Evolutionary conservation across 257 asterid species (phyloP), one percentile per base, ranked within the genome.

Genomic region (Plantago elongata): DNA sequence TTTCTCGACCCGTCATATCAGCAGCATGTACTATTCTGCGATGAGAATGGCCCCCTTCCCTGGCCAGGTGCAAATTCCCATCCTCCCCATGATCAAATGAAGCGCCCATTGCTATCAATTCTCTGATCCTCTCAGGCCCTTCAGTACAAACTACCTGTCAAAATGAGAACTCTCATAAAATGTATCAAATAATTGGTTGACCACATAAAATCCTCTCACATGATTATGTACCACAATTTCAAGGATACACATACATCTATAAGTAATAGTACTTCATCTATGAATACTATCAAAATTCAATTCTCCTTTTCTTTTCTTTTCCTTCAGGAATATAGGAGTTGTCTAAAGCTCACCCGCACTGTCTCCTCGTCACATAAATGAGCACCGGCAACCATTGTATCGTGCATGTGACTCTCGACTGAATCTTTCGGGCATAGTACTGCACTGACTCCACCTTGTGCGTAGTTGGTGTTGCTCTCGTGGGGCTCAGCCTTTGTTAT

Each of bases 21-120:
- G 99, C 96, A 56, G 99, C 96, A 69, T 89, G 99, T 58, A 93
- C 99, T 57, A 93, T 93, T 75, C 99, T 86, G 40, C 51, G 79
- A 82, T 93, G 99, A 63, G 99, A 93, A 74, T 93, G 99, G 45
- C 99, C 99, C 13, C 99, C 99, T 78, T 93, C 99, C 78, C 95
- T 87, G 17, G 99, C 97, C 59, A 93, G 75, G 72, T 93, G 97
- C 78, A 93, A 77, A 69, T 93, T 89, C n/a, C 99, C 99, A 69
- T 93, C 99, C 71, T 89, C 92, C 64, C 96, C 97, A 27, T 93
- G 97, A 75, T 93, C 97, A 70, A 93, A 93, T 14, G 99, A 89
- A 76, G 99, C 97, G 52, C 99, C 99, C 96, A 93, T 93, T n/a
- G 99, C 94, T 17, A 93, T 89, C 79, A 93, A 70, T 75, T 93